Evolutionary conservation across 768 basidiomycete species (phyloP).

Genomic region (Leccinum truebloodii): DNA sequence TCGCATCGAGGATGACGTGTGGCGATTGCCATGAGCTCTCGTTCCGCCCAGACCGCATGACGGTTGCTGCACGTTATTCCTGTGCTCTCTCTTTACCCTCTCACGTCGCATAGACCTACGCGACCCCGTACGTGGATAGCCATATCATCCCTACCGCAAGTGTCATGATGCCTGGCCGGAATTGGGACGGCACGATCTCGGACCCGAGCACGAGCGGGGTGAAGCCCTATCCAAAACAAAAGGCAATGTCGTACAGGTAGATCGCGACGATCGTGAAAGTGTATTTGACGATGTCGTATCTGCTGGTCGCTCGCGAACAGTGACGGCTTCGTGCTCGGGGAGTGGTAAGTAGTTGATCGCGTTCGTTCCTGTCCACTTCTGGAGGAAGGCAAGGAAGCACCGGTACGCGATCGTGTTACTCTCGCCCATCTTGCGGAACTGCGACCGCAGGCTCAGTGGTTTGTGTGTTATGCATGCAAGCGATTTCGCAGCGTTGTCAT

Average conservation of each 20-base stretch:
- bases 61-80: no score
- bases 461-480: constrained; percentile 33
- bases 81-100: no score
- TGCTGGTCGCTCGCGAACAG: constrained; percentile 41
- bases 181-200: constrained; percentile 38
- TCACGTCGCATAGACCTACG: constrained; percentile 21
- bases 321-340: constrained; percentile 16
- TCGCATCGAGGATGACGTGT: no score
- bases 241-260: constrained; percentile 39
- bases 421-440: constrained; percentile 37
- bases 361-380: constrained; percentile 43
- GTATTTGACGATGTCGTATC: constrained; percentile 44
- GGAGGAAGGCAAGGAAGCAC: constrained; percentile 35
- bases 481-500: no score
- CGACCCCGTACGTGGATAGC: constrained; percentile 39
- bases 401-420: constrained; percentile 27
- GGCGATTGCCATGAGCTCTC: no score
- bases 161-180: constrained; percentile 33
- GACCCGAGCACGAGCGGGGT: constrained; percentile 35
- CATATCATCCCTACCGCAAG: constrained; percentile 35
- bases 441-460: constrained; percentile 20
- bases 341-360: constrained; percentile 38
- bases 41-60: no score
- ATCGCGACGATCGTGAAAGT: constrained; percentile 34
- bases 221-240: constrained; percentile 31